phyloP scores from a whole-genome alignment of 345 rosid genomes.

The Salix viminalis region DNA sequence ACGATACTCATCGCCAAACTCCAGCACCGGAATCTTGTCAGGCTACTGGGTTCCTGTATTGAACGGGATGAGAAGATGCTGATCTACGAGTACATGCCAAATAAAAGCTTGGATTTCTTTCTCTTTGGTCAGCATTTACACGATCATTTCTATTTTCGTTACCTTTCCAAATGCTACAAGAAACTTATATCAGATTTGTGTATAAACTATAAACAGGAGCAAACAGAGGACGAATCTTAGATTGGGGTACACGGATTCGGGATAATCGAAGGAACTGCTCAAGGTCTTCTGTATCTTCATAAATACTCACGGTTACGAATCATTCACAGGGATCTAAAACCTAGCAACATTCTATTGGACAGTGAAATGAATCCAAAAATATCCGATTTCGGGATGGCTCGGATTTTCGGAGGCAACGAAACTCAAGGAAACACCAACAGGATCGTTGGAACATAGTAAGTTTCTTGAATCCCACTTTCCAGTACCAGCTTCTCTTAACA shows the following conservation, averaged over 20 bases:
- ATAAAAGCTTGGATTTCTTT: neutral
- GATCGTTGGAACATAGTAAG: no score
- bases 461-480: no score
- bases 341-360: no score
- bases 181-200: neutral
- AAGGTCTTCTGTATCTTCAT: no score
- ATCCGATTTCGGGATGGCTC: no score
- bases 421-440: no score
- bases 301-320: no score
- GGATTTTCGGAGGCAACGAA: no score
- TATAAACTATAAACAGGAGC: neutral
- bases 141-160: neutral
- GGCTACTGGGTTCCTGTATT: neutral
- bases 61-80: neutral
- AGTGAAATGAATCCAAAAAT: no score
- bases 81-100: neutral
- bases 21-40: slow-evolving; percentile 3
- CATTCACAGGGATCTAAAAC: no score
- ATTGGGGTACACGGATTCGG: neutral
- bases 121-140: neutral
- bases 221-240: neutral
- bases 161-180: neutral
- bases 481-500: no score
- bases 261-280: no score
- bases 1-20: slow-evolving; percentile 1